Evolutionary conservation across 129 eudicot genomes (phyloP).

Genomic region (Saposhnikovia divaricata): DNA sequence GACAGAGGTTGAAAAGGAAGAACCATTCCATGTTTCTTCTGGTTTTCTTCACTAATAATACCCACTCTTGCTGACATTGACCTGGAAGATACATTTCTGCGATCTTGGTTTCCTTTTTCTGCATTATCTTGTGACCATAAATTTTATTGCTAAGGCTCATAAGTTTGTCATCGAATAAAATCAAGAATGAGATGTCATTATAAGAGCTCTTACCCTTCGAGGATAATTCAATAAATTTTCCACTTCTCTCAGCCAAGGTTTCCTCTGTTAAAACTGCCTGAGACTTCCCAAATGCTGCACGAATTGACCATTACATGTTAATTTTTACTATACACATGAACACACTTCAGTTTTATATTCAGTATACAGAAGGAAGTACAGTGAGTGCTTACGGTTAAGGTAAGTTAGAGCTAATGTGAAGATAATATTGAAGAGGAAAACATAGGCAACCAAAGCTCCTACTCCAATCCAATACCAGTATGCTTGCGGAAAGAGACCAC

Average conservation of each 20-base stretch:
- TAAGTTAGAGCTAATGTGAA: constrained; percentile 59
- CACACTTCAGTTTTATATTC: background rate
- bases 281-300: constrained; percentile 68
- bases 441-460: constrained; percentile 53
- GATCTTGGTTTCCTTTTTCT: constrained; percentile 39
- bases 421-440: constrained; percentile 54
- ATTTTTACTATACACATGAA: background rate
- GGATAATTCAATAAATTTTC: constrained; percentile 33
- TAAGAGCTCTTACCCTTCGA: constrained; percentile 32
- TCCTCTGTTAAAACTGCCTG: constrained; percentile 78
- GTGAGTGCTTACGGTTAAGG: constrained; percentile 58
- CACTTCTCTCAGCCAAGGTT: constrained; percentile 50
- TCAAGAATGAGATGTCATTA: constrained; percentile 12
- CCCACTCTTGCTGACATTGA: constrained; percentile 40
- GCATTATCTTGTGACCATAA: constrained; percentile 18
- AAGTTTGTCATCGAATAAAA: background rate
- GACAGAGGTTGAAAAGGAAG: constrained; percentile 77
- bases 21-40: constrained; percentile 74
- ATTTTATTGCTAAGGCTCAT: background rate
- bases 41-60: constrained; percentile 22
- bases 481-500: constrained; percentile 67
- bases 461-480: constrained; percentile 85
- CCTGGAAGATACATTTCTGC: constrained; percentile 28
- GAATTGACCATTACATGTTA: background rate
- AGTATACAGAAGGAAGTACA: constrained; percentile 3